Evolutionary conservation across 352 stramenopile species (phyloP).

Genomic region (Pythium aphanidermatum): DNA sequence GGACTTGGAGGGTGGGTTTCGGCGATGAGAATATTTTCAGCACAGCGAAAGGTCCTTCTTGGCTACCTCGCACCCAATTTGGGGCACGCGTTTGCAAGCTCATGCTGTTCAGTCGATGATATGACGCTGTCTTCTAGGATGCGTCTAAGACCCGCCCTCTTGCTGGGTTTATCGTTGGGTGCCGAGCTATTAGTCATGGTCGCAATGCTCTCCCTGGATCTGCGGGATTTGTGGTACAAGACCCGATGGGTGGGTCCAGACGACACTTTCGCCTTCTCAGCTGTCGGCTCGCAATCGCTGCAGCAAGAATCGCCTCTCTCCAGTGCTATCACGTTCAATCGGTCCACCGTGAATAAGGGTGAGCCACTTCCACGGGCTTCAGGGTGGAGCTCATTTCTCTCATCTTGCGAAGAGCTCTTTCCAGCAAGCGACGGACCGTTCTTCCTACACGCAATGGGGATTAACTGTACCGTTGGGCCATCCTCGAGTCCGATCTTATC

Average conservation of each 20-base stretch:
- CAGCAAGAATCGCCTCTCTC: neutral
- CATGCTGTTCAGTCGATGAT: too few relatives aligned
- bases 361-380: neutral
- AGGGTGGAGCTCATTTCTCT: constrained; percentile 15
- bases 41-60: too few relatives aligned
- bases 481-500: neutral
- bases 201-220: constrained; percentile 9
- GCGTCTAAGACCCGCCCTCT: too few relatives aligned
- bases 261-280: constrained; percentile 16
- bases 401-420: constrained; percentile 5
- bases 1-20: too few relatives aligned
- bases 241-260: constrained; percentile 17
- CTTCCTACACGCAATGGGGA: constrained; percentile 14
- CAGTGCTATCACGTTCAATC: neutral
- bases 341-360: neutral
- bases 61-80: too few relatives aligned
- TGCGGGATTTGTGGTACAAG: constrained; percentile 22
- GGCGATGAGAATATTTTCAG: too few relatives aligned
- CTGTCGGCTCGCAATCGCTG: constrained; percentile 5
- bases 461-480: constrained; percentile 11
- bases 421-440: constrained; percentile 8
- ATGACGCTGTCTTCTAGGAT: too few relatives aligned
- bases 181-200: constrained; percentile 6
- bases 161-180: neutral
- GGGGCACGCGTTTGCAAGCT: too few relatives aligned